Base-by-base conservation (phyloP, 176 grass and related monocot species). In the Avena sativa region DNA sequence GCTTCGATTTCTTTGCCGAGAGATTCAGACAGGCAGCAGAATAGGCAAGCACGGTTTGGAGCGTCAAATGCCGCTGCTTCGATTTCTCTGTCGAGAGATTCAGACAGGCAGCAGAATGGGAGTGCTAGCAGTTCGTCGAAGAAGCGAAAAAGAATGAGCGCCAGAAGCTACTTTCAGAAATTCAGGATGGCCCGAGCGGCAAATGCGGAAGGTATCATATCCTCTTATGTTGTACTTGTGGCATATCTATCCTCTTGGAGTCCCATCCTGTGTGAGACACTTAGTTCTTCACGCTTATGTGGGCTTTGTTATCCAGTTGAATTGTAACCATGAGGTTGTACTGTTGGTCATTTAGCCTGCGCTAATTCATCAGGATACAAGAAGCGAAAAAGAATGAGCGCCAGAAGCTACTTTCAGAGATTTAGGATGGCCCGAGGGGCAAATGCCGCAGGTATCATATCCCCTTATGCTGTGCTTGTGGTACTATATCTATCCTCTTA, bases 131-230 rank as follows among this genome's bases (percentile, higher is more conserved):
- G 2, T 25, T 51, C 26, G 43, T 43, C 84, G 7, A 87, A 46
- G 4, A 92, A 86, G 74, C 49, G 66, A 74, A 71, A 70, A 79
- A 63, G 79, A 55, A 64, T 81, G 73, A 9, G 10, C 9, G 20
- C 15, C 2, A 75, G 6, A 43, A 43, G 11, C 28, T 89, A 92
- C 65, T 3, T 81, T 30, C 3, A 47, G 16, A 20, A 16, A 53
- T 79, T 88, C 58, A 60, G 43, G 36, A 14, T 10, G 1, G 8
- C 9, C 50, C 23, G 6, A 46, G 81, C 28, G 68, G 8, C 26
- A 4, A 8, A 55, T 21, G 11, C 50, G 50, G 17, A 40, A 84
- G 84, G 87, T 92, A 89, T 46, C 12, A 61, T 1, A 77, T 71
- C 19, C 20, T 62, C 50, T 63, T 20, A 40, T 70, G 16, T 56